Conservation (phyloP, 176 grass and related monocot species). For the Oryza officinalis region DNA sequence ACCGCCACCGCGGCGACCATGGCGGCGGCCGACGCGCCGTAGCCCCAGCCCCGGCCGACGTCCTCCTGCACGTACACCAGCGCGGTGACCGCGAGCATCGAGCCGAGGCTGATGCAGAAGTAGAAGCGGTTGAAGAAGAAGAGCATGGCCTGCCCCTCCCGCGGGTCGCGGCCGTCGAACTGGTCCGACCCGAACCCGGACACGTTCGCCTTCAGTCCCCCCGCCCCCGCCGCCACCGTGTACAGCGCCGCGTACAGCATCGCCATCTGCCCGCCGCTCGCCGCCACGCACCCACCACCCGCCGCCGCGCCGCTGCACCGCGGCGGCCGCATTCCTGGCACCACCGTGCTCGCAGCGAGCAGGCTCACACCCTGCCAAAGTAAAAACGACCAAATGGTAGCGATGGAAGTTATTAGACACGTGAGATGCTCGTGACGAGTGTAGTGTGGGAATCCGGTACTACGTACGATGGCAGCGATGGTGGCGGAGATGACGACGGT, state of each 20-base stretch:
- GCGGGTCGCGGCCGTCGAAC: constrained; percentile 48
- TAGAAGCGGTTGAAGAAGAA: constrained; percentile 94
- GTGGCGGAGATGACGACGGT: constrained; percentile 41
- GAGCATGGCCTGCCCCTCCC: constrained; percentile 58
- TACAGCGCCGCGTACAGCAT: constrained; percentile 57
- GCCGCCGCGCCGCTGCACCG: constrained; percentile 11
- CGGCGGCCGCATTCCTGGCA: constrained; percentile 43
- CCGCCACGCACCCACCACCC: constrained; percentile 43
- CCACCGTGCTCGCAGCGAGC: constrained; percentile 31
- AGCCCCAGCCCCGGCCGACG: constrained; percentile 53
- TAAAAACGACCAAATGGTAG: no score
- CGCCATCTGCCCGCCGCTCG: constrained; percentile 43
- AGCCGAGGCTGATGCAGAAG: constrained; percentile 69
- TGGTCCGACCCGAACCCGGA: constrained; percentile 67
- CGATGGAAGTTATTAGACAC: no score
- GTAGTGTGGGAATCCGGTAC: not conserved
- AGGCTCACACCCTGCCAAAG: constrained; percentile 43
- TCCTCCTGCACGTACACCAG: constrained; percentile 77
- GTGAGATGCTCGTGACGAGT: no score
- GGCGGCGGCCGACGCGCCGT: constrained; percentile 53
- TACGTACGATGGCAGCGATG: constrained; percentile 44
- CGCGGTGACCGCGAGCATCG: constrained; percentile 69
- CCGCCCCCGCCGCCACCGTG: constrained; percentile 47
- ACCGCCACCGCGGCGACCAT: constrained; percentile 47
- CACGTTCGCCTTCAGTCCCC: constrained; percentile 66